Percentiles rank a stretch among this genome's conserved stretches.
Evolutionary conservation across 108 stramenopile species (phyloP).

Genomic region (Pseudonitzschia multiseries): DNA sequence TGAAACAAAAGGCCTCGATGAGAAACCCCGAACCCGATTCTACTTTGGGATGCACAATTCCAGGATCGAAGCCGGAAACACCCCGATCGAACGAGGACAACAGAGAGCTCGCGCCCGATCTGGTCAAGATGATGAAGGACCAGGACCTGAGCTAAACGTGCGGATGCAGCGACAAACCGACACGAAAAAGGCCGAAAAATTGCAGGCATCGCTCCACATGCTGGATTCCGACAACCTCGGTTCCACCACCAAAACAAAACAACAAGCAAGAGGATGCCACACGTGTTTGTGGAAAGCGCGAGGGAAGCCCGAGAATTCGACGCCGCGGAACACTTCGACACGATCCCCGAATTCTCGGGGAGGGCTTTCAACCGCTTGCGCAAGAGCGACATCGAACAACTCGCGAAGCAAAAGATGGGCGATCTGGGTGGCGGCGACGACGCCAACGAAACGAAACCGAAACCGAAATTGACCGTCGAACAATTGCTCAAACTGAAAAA

Average conservation of each 20-base stretch:
- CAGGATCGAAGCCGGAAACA: slow-evolving; percentile 60
- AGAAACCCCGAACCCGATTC: slow-evolving; percentile 97
- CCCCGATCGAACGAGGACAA: slow-evolving; percentile 50
- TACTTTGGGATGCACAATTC: slow-evolving; percentile 96
- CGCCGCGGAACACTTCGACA: slow-evolving; percentile 87
- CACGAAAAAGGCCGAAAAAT: slow-evolving; percentile 67
- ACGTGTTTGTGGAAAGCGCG: slow-evolving; percentile 75
- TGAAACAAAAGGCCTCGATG: slow-evolving; percentile 82
- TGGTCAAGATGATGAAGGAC: slow-evolving; percentile 89
- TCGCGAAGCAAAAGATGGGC: slow-evolving; percentile 20
- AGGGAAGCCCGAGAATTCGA: slow-evolving; percentile 74
- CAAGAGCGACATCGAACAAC: slow-evolving; percentile 35
- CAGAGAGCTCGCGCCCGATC: slow-evolving; percentile 56
- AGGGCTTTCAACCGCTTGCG: slow-evolving; percentile 87
- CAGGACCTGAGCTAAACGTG: slow-evolving; percentile 93
- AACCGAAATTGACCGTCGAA: slow-evolving; percentile 15
- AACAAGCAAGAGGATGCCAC: slow-evolving; percentile 52
- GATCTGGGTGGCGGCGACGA: slow-evolving; percentile 41
- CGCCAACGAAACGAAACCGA: neutral
- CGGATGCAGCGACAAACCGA: slow-evolving; percentile 79
- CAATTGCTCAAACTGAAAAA: slow-evolving; percentile 47
- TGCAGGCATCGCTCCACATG: slow-evolving; percentile 81
- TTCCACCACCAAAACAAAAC: neutral
- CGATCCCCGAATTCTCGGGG: slow-evolving; percentile 80
- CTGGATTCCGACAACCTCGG: slow-evolving; percentile 49